Percentiles rank a stretch among this genome's conserved stretches.
Conservation (phyloP, 805 yeast species). For the Candida boidinii region DNA sequence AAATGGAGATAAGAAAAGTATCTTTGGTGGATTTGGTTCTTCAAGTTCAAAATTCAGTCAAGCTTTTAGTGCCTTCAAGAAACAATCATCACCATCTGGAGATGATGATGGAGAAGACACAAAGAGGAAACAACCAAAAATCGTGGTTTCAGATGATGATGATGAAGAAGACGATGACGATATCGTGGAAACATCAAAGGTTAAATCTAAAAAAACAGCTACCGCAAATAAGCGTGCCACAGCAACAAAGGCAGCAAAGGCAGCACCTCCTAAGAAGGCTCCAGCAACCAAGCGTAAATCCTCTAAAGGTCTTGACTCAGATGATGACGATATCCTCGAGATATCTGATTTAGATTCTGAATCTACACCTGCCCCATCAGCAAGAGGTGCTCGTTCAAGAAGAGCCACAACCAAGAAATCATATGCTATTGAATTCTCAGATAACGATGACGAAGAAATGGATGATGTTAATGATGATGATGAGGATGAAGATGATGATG, state of each 20-base stretch:
- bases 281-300: conserved; percentile 8
- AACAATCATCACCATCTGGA: conserved; percentile 3
- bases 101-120: conserved; percentile 4
- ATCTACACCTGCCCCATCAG: not conserved
- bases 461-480: conserved; percentile 8
- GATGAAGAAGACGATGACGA: conserved; percentile 1
- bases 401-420: conserved; percentile 3
- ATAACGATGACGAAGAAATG: conserved; percentile 12
- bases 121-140: conserved; percentile 2
- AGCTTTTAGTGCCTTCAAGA: conserved; percentile 12
- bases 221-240: not conserved
- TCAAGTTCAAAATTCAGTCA: conserved; percentile 13
- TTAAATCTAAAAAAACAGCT: not conserved
- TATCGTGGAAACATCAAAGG: not conserved
- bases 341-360: too few relatives aligned
- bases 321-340: conserved; percentile 7
- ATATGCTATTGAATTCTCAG: conserved; percentile 7
- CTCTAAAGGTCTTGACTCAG: conserved; percentile 7
- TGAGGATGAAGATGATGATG: conserved; percentile 11
- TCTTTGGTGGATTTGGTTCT: conserved; percentile 4
- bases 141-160: conserved; percentile 5
- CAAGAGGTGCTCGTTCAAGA: conserved; percentile 4
- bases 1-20: too few relatives aligned
- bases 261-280: conserved; percentile 1
- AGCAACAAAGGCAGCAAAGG: conserved; percentile 9